These are phyloP conservation scores for Pythium sukuiense DNA, from an alignment of 352 stramenopile species.

Conservation along the genomic window DNA sequence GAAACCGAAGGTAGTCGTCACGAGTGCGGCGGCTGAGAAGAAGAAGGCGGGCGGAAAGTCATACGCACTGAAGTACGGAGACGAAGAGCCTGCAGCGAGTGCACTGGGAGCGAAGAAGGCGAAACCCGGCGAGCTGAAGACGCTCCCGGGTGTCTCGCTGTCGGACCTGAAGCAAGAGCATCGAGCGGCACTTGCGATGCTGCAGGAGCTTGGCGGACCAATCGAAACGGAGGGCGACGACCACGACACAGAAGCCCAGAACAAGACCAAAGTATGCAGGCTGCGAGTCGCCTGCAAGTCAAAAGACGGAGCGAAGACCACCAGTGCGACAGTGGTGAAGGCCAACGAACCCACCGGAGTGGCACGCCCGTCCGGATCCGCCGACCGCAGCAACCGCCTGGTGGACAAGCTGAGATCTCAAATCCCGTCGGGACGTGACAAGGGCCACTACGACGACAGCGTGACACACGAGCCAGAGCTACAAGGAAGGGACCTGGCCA, in stretches of 20 bases:
- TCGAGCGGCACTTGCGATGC: slow-evolving; percentile 63
- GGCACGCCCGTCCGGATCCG: slow-evolving; percentile 12
- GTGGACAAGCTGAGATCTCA: slow-evolving; percentile 55
- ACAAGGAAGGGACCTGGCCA: slow-evolving; percentile 14
- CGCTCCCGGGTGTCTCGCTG: slow-evolving; percentile 55
- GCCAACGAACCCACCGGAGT: background rate
- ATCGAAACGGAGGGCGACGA: slow-evolving; percentile 43
- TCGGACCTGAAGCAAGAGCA: slow-evolving; percentile 78
- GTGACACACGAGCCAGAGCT: background rate
- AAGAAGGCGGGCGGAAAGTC: background rate
- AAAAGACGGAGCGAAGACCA: background rate
- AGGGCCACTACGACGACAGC: slow-evolving; percentile 1
- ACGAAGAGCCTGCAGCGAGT: background rate
- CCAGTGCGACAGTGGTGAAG: background rate
- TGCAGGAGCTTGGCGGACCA: slow-evolving; percentile 70
- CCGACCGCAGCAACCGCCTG: slow-evolving; percentile 33
- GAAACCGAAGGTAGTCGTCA: background rate
- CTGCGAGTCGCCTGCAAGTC: background rate
- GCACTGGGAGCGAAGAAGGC: slow-evolving; percentile 19
- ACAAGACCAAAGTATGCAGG: background rate
- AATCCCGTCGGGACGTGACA: slow-evolving; percentile 41
- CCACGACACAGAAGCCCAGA: slow-evolving; percentile 17
- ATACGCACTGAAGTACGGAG: background rate
- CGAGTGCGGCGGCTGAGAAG: background rate
- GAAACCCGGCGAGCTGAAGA: slow-evolving; percentile 31